Evolutionary conservation across 2,329 filamentous ascomycete genomes (phyloP).

Genomic region (Zopfia rhizophila): DNA sequence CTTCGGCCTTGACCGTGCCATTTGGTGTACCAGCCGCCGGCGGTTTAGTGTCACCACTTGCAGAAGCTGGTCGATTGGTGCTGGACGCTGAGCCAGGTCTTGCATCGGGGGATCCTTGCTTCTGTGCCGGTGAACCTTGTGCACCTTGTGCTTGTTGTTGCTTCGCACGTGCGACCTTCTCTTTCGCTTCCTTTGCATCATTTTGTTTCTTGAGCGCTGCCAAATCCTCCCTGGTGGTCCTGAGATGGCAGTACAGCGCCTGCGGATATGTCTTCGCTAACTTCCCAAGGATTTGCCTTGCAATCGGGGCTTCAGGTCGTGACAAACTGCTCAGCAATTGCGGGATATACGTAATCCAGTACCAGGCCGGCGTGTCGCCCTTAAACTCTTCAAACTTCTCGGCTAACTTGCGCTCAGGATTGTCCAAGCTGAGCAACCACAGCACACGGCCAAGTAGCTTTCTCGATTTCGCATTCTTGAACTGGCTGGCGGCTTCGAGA

Average conservation of each 20-base stretch:
- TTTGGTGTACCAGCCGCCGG: constrained; percentile 59
- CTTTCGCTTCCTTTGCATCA: constrained; percentile 67
- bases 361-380: constrained; percentile 97
- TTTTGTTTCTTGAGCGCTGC: constrained; percentile 89
- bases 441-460: constrained; percentile 93
- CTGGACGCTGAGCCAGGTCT: constrained; percentile 41
- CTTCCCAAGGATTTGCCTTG: constrained; percentile 86
- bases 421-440: constrained; percentile 94
- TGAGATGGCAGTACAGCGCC: constrained; percentile 90
- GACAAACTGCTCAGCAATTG: constrained; percentile 92
- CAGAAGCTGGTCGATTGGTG: constrained; percentile 38
- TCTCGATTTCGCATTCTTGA: constrained; percentile 95
- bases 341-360: constrained; percentile 99
- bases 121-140: constrained; percentile 49
- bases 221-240: constrained; percentile 95
- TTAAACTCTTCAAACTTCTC: constrained; percentile 95
- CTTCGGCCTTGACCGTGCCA: constrained; percentile 52
- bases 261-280: constrained; percentile 97
- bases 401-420: constrained; percentile 83
- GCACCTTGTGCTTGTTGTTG: constrained; percentile 67
- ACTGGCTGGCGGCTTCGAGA: constrained; percentile 92
- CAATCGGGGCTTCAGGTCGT: constrained; percentile 88
- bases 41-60: constrained; percentile 60
- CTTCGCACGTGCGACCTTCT: constrained; percentile 67
- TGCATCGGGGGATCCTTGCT: constrained; percentile 49